A percentile compares a stretch with the other conserved stretches of the same genome.
These are phyloP conservation scores for Crucibulum laeve DNA, from an alignment of 768 basidiomycete genomes.

Conservation along the genomic window DNA sequence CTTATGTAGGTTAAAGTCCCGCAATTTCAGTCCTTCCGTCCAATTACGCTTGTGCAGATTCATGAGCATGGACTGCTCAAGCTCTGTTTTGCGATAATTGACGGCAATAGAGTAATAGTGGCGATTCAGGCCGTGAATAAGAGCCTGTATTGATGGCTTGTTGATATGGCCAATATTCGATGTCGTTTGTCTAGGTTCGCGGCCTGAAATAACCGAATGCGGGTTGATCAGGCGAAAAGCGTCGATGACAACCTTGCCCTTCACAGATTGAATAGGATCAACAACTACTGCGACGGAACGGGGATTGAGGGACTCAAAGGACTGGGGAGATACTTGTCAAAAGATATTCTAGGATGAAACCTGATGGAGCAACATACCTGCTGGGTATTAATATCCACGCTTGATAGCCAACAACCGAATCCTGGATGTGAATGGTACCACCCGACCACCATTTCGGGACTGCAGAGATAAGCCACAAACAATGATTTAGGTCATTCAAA, in stretches of 20 bases:
- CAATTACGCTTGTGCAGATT: constrained; percentile 98
- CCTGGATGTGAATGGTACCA: constrained; percentile 99
- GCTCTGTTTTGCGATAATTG: constrained; percentile 96
- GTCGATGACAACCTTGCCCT: constrained; percentile 98
- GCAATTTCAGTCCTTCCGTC: constrained; percentile 93
- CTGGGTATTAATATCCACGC: constrained; percentile 98
- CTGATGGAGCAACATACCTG: constrained; percentile 50
- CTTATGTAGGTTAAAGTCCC: constrained; percentile 87
- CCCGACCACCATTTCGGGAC: constrained; percentile 97
- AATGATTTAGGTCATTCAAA: not conserved
- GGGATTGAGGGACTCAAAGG: constrained; percentile 90
- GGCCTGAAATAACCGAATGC: constrained; percentile 82
- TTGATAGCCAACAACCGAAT: constrained; percentile 98
- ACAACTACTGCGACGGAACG: constrained; percentile 96
- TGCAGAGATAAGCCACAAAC: constrained; percentile 18
- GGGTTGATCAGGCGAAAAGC: constrained; percentile 97
- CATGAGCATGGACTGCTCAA: constrained; percentile 98
- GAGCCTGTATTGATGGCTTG: constrained; percentile 97
- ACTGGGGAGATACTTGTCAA: constrained; percentile 41
- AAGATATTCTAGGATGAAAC: not conserved
- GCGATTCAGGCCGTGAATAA: constrained; percentile 95
- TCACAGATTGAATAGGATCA: constrained; percentile 98
- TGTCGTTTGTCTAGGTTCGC: constrained; percentile 95
- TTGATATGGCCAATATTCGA: constrained; percentile 99
- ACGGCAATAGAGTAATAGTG: constrained; percentile 99